Evolutionary conservation across 2,329 filamentous ascomycete genomes (phyloP).

Genomic region (Cladophialophora psammophila): DNA sequence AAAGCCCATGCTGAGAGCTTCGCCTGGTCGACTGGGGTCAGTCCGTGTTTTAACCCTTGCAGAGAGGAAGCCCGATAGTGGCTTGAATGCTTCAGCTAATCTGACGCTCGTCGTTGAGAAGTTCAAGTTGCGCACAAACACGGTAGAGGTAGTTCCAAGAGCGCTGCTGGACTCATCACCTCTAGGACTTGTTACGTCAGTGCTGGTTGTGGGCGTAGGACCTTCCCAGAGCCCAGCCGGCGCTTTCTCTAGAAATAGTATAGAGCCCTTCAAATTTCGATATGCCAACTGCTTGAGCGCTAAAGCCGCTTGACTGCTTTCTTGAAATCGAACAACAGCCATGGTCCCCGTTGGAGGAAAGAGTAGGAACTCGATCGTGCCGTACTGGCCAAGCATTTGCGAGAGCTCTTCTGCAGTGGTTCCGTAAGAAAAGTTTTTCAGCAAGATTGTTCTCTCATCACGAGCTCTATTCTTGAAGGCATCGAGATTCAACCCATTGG

Average conservation of each 20-base stretch:
- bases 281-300: constrained; percentile 89
- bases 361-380: constrained; percentile 78
- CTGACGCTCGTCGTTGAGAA: constrained; percentile 83
- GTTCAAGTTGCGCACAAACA: constrained; percentile 94
- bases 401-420: constrained; percentile 80
- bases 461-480: constrained; percentile 86
- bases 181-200: constrained; percentile 24
- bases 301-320: constrained; percentile 78
- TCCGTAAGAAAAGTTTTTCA: constrained; percentile 93
- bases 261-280: constrained; percentile 86
- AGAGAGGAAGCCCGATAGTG: constrained; percentile 86
- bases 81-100: constrained; percentile 77
- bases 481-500: constrained; percentile 88
- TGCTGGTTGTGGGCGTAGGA: constrained; percentile 41
- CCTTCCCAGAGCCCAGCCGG: constrained; percentile 77
- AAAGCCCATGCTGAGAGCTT: constrained; percentile 95
- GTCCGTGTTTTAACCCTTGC: constrained; percentile 91
- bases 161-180: constrained; percentile 48
- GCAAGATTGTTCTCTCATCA: constrained; percentile 84
- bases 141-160: constrained; percentile 64
- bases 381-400: constrained; percentile 83
- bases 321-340: constrained; percentile 87
- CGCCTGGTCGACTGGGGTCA: constrained; percentile 87
- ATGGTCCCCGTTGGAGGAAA: constrained; percentile 95
- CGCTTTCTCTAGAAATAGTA: constrained; percentile 92